Evolutionary conservation across 371 early-diverging fungal genomes (phyloP).

Genomic region (Mortierella sp.): DNA sequence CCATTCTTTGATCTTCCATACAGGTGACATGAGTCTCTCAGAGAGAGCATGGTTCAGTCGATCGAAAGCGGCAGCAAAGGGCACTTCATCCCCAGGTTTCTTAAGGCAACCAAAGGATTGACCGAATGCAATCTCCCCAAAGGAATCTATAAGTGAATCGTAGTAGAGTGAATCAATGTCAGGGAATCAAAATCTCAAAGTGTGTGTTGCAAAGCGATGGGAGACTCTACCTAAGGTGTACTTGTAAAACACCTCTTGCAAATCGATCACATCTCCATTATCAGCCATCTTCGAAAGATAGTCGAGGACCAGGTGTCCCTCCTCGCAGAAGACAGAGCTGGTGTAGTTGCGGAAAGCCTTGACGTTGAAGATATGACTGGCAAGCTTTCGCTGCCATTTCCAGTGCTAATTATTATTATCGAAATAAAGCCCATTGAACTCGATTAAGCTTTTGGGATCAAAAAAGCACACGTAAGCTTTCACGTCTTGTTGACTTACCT

Average conservation of each 20-base stretch:
- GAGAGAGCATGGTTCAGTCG: slow-evolving; percentile 53
- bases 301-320: slow-evolving; percentile 45
- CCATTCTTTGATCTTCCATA: slow-evolving; percentile 50
- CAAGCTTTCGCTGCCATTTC: slow-evolving; percentile 75
- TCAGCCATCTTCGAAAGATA: slow-evolving; percentile 55
- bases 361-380: slow-evolving; percentile 77
- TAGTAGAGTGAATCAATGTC: neutral
- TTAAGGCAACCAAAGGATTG: slow-evolving; percentile 46
- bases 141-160: slow-evolving; percentile 56
- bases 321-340: slow-evolving; percentile 59
- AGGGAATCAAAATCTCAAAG: neutral
- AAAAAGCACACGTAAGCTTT: neutral
- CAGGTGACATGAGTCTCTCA: slow-evolving; percentile 51
- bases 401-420: slow-evolving; percentile 57
- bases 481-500: slow-evolving; percentile 8
- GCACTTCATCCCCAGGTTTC: slow-evolving; percentile 31
- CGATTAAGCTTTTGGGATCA: neutral
- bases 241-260: slow-evolving; percentile 59
- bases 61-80: slow-evolving; percentile 71
- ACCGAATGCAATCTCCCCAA: slow-evolving; percentile 64
- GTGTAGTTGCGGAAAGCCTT: slow-evolving; percentile 69
- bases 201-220: too few relatives aligned
- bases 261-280: slow-evolving; percentile 53
- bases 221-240: slow-evolving; percentile 51
- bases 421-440: neutral